phyloP scores from a whole-genome alignment of 352 stramenopile genomes.

The Globisporangium megalacanthum region DNA sequence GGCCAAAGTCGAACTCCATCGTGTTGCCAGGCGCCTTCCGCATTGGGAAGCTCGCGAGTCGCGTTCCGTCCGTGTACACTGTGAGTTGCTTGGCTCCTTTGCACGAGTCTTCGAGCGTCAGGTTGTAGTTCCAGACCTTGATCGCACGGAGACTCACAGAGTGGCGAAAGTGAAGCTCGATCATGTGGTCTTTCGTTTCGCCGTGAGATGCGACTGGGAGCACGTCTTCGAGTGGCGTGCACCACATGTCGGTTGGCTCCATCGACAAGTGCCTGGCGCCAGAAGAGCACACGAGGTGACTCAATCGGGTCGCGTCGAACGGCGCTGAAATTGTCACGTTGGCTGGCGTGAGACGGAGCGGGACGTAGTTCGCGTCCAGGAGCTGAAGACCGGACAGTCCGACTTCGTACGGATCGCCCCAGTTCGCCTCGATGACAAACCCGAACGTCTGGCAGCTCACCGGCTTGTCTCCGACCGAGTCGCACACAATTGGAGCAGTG shows the following conservation, averaged over 20 bases:
- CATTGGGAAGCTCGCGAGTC: constrained; percentile 48
- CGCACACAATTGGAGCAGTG: constrained; percentile 53
- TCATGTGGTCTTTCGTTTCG: constrained; percentile 17
- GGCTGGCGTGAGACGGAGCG: constrained; percentile 25
- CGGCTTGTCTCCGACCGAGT: constrained; percentile 31
- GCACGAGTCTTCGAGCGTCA: constrained; percentile 65
- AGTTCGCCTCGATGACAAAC: constrained; percentile 58
- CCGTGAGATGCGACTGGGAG: constrained; percentile 24
- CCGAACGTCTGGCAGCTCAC: constrained; percentile 44
- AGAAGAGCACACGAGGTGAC: constrained; percentile 31
- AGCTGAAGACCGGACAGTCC: constrained; percentile 56
- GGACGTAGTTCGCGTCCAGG: constrained; percentile 47
- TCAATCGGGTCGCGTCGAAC: constrained; percentile 21
- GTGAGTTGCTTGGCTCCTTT: constrained; percentile 65
- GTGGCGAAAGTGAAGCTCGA: constrained; percentile 47
- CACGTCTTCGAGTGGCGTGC: constrained; percentile 31
- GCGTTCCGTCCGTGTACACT: constrained; percentile 42
- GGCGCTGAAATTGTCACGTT: constrained; percentile 29
- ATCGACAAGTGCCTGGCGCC: constrained; percentile 47
- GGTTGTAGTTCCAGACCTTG: constrained; percentile 82
- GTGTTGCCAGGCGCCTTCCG: constrained; percentile 75
- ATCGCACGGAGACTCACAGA: constrained; percentile 40
- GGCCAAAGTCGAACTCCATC: constrained; percentile 81
- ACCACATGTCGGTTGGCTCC: constrained; percentile 58
- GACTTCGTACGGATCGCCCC: constrained; percentile 66